Conservation (phyloP, 1,284 basidiomycete species). For the Moniliophthora roreri region DNA sequence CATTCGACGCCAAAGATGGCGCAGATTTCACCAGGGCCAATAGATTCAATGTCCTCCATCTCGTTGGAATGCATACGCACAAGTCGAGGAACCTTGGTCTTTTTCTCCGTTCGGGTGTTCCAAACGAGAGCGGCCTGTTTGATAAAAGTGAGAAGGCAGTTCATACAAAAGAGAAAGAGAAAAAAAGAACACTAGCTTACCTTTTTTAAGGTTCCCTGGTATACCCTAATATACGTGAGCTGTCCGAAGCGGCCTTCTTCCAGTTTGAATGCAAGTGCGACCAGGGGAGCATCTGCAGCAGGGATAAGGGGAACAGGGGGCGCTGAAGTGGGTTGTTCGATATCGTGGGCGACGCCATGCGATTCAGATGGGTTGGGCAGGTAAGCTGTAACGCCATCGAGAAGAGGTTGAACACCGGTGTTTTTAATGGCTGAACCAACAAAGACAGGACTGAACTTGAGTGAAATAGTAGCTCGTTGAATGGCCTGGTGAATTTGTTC, state of each 20-base stretch:
- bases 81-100: slow-evolving; percentile 96
- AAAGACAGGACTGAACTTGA: slow-evolving; percentile 97
- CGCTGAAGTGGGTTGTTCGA: slow-evolving; percentile 62
- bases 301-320: slow-evolving; percentile 78
- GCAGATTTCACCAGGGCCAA: slow-evolving; percentile 99
- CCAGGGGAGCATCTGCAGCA: slow-evolving; percentile 83
- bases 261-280: slow-evolving; percentile 97
- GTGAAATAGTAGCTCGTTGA: slow-evolving; percentile 83
- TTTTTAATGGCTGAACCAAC: slow-evolving; percentile 98
- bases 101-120: slow-evolving; percentile 96
- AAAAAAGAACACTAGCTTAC: slow-evolving; percentile 33
- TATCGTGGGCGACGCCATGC: slow-evolving; percentile 83
- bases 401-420: slow-evolving; percentile 90
- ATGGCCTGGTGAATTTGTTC: slow-evolving; percentile 84
- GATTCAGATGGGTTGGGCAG: slow-evolving; percentile 89
- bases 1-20: slow-evolving; percentile 99
- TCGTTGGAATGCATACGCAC: slow-evolving; percentile 99
- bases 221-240: slow-evolving; percentile 98
- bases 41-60: slow-evolving; percentile 97
- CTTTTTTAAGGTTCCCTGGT: slow-evolving; percentile 91
- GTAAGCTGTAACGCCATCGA: slow-evolving; percentile 97
- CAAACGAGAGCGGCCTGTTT: slow-evolving; percentile 71
- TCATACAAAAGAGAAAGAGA: no score
- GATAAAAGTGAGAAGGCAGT: no score
- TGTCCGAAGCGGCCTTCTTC: slow-evolving; percentile 98